Percentiles rank a stretch among this genome's conserved stretches.
These are phyloP conservation scores for Salix arbutifolia DNA, from an alignment of 345 rosid species.

Conservation along the genomic window DNA sequence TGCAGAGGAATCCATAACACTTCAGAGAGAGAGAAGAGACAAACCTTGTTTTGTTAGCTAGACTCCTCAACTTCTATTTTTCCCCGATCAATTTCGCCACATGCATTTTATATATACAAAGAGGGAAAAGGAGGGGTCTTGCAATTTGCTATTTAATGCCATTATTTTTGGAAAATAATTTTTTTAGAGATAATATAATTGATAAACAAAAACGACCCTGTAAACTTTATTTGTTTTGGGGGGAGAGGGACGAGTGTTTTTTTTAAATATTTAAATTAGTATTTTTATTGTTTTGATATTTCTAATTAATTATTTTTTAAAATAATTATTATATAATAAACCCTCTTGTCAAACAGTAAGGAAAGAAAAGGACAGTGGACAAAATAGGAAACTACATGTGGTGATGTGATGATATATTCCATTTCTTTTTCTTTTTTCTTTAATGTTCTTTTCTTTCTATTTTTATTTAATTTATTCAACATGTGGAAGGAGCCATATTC, in stretches of 20 bases:
- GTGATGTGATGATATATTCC: too few relatives aligned
- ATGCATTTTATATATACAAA: not conserved
- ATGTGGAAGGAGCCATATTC: too few relatives aligned
- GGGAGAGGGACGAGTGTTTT: too few relatives aligned
- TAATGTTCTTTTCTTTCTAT: too few relatives aligned
- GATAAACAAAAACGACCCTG: conserved; percentile 6
- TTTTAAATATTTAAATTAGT: too few relatives aligned
- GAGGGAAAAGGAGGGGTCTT: not conserved
- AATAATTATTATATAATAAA: too few relatives aligned
- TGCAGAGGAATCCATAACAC: conserved; percentile 18
- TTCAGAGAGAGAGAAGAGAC: not conserved
- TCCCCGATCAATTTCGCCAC: not conserved
- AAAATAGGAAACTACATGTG: not conserved
- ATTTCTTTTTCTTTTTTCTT: not conserved
- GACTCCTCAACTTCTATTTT: not conserved
- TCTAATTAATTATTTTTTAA: too few relatives aligned
- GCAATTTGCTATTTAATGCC: not conserved
- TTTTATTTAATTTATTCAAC: too few relatives aligned
- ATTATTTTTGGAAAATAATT: not conserved
- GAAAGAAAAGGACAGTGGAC: not conserved
- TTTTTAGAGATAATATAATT: not conserved
- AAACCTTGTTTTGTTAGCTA: not conserved
- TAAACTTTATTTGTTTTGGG: not conserved
- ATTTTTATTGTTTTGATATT: too few relatives aligned
- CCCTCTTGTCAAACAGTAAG: not conserved